Evolutionary conservation across 176 grass and related monocot genomes (phyloP), one percentile per base, ranked within the genome.

Genomic region (Alloteropsis semialata): DNA sequence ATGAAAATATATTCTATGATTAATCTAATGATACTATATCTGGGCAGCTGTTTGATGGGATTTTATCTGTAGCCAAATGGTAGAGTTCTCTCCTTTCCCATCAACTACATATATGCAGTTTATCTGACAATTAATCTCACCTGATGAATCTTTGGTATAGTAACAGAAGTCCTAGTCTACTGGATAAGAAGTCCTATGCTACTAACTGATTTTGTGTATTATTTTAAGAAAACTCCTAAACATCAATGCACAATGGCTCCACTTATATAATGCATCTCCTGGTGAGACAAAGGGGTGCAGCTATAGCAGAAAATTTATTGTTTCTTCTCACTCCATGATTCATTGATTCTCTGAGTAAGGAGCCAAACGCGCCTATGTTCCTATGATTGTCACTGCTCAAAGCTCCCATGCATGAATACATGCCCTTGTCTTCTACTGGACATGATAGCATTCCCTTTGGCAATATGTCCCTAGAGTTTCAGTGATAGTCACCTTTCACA

Each of bases 281-380:
- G 74, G 27, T 46, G 73, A 48, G 63, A 45, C 49, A 55, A 69
- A 84, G 50, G 39, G 74, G 69, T 21, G 73, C 8, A 75, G 38
- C 46, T 59, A 59, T 17, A 72, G 7, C 43, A 32, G 51, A 58
- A 25, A 72, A 22, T 34, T 46, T 66, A 39, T 38, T 4, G 38
- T 5, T n/a, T n/a, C 25, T 71, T 33, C 53, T 77, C 43, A 48
- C 25, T 10, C 9, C 6, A n/a, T 77, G 72, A 39, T 22, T 38
- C 8, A 6, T 38, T 60, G 6, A 28, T 54, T 72, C 17, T 54
- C 2, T 18, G 14, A 49, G 51, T n/a, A 73, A 64, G 42, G 39
- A 42, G 44, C 33, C 57, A 80, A 70, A 80, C 11, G 70, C 19
- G 57, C 28, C 36, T 68, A 66, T 42, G 14, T 63, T 72, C 30